These are phyloP conservation scores for Nicotiana undulata DNA, from an alignment of 257 asterid genomes.

Conservation along the genomic window DNA sequence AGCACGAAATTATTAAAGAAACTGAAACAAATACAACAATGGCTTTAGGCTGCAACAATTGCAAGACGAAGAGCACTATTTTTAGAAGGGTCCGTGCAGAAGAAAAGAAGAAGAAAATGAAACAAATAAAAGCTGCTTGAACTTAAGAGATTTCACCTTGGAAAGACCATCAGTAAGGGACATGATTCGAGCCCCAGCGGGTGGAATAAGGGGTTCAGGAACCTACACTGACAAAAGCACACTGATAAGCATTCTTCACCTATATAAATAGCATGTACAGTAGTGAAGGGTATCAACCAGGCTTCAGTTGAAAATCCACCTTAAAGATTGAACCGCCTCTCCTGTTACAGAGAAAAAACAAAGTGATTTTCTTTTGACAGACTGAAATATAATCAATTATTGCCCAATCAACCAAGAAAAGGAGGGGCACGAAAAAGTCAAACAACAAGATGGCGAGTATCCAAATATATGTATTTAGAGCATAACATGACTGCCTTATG, in stretches of 20 bases:
- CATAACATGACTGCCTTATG: not conserved
- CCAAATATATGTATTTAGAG: slow-evolving; percentile 3
- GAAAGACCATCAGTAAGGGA: slow-evolving; percentile 98
- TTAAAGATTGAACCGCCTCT: slow-evolving; percentile 88
- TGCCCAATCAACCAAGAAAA: slow-evolving; percentile 16
- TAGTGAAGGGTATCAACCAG: slow-evolving; percentile 14
- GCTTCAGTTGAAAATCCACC: slow-evolving; percentile 38
- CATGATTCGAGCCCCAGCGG: slow-evolving; percentile 98
- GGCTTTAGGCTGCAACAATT: not conserved
- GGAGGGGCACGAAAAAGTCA: slow-evolving; percentile 17
- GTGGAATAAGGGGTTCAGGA: slow-evolving; percentile 94
- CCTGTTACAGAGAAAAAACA: slow-evolving; percentile 32
- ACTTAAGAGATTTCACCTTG: slow-evolving; percentile 41
- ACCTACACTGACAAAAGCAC: slow-evolving; percentile 45
- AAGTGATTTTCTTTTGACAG: slow-evolving; percentile 7
- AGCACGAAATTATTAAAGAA: not conserved
- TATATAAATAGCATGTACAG: not conserved
- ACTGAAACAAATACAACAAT: not conserved
- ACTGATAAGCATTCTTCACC: slow-evolving; percentile 16
- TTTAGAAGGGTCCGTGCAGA: not conserved
- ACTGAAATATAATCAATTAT: slow-evolving; percentile 15
- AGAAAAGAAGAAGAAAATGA: not conserved
- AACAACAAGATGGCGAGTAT: slow-evolving; percentile 2
- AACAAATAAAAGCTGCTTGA: slow-evolving; percentile 7
- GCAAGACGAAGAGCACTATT: not conserved